Conservation (phyloP, 805 yeast genomes). For the Candida tammaniensis region DNA sequence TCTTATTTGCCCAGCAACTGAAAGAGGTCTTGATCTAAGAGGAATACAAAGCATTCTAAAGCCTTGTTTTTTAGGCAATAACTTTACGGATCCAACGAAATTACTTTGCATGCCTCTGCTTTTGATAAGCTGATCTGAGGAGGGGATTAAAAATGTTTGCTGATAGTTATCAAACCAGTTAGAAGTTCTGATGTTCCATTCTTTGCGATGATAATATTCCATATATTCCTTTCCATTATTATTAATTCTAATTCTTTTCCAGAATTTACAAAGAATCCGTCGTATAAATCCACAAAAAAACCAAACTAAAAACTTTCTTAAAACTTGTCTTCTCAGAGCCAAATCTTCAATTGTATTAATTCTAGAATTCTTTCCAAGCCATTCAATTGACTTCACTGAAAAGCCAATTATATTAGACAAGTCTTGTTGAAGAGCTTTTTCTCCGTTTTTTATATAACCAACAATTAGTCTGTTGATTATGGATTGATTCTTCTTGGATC, state of each 20-base stretch:
- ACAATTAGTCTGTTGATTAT: constrained; percentile 36
- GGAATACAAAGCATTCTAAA: constrained; percentile 65
- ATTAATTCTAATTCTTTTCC: constrained; percentile 7
- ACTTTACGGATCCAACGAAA: constrained; percentile 10
- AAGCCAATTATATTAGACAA: constrained; percentile 1
- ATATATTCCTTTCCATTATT: constrained; percentile 3
- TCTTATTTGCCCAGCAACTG: neutral
- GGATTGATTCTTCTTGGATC: constrained; percentile 44
- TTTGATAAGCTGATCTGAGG: constrained; percentile 7
- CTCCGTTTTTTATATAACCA: constrained; percentile 7
- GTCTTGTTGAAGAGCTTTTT: constrained; percentile 1
- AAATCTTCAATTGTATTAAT: constrained; percentile 42
- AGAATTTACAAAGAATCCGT: constrained; percentile 6
- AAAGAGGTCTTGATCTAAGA: constrained; percentile 13
- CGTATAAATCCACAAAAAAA: constrained; percentile 43
- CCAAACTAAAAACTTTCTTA: constrained; percentile 56
- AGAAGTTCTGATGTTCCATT: constrained; percentile 50
- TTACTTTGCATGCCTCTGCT: constrained; percentile 5
- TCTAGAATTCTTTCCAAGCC: constrained; percentile 46
- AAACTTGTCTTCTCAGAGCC: constrained; percentile 29
- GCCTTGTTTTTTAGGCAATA: constrained; percentile 56
- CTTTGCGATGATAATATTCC: constrained; percentile 52
- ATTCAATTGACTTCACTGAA: constrained; percentile 17
- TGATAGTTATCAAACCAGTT: constrained; percentile 45
- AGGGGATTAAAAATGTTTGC: constrained; percentile 27